phyloP scores from a whole-genome alignment of 257 asterid species.

The Marsdenia floribunda region DNA sequence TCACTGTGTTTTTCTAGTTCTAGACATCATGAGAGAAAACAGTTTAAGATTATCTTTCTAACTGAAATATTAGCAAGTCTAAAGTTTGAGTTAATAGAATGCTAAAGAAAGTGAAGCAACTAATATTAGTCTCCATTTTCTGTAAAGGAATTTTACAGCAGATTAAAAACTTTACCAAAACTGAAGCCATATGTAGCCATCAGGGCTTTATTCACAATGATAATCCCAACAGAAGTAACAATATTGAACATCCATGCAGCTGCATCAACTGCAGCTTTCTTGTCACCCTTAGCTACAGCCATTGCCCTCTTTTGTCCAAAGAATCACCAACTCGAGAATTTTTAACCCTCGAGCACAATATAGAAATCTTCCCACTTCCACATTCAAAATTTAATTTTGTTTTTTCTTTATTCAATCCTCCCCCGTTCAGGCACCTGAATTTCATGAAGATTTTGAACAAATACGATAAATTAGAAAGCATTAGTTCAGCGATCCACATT shows the following conservation, averaged over 20 bases:
- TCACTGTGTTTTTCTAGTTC: background rate
- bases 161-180: slow-evolving; percentile 57
- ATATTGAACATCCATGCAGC: slow-evolving; percentile 98
- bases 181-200: slow-evolving; percentile 97
- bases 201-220: slow-evolving; percentile 90
- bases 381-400: slow-evolving; percentile 33
- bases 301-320: slow-evolving; percentile 31
- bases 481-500: background rate
- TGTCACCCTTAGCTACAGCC: slow-evolving; percentile 89
- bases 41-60: background rate
- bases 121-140: background rate
- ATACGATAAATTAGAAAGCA: background rate
- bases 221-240: slow-evolving; percentile 93
- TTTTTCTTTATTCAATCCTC: slow-evolving; percentile 12
- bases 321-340: slow-evolving; percentile 27
- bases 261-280: slow-evolving; percentile 87
- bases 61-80: background rate
- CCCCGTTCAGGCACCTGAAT: slow-evolving; percentile 10
- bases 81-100: background rate
- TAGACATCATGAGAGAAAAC: background rate
- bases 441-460: background rate
- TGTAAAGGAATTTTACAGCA: background rate
- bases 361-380: slow-evolving; percentile 24
- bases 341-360: slow-evolving; percentile 48
- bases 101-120: background rate